Percentiles rank a stretch among this genome's conserved stretches.
phyloP scores from a whole-genome alignment of 371 early-diverging fungal genomes.

The Rhizopus sp. region DNA sequence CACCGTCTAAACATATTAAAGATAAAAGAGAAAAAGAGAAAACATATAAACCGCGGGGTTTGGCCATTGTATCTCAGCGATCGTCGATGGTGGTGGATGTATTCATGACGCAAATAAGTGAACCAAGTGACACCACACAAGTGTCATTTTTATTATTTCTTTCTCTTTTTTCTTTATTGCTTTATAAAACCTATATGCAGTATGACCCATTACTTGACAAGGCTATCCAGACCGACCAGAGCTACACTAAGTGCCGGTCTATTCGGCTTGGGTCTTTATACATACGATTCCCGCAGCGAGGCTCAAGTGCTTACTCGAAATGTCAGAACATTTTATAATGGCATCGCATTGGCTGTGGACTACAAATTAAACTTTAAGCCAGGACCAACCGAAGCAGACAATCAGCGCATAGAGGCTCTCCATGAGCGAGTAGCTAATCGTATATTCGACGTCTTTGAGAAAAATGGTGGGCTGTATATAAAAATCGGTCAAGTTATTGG shows the following conservation, averaged over 20 bases:
- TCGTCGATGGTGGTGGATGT: no score
- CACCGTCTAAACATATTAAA: conserved; percentile 3
- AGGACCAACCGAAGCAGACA: conserved; percentile 40
- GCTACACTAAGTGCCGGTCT: conserved; percentile 17
- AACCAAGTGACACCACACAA: no score
- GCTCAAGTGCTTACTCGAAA: conserved; percentile 60
- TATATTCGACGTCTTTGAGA: conserved; percentile 77
- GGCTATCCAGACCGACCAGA: conserved; percentile 4
- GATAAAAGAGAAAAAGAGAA: not conserved
- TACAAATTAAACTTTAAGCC: conserved; percentile 80
- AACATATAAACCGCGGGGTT: not conserved
- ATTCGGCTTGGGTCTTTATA: conserved; percentile 42
- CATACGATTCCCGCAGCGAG: conserved; percentile 56
- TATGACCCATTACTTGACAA: not conserved
- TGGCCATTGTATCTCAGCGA: no score
- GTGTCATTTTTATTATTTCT: no score
- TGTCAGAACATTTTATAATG: conserved; percentile 61
- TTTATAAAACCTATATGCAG: not conserved
- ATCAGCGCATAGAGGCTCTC: conserved; percentile 47
- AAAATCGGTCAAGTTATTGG: conserved; percentile 91
- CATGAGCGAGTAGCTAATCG: conserved; percentile 74
- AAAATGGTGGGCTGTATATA: conserved; percentile 88
- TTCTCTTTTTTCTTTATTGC: no score
- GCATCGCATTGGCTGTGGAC: conserved; percentile 61
- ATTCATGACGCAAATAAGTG: no score